phyloP scores from a whole-genome alignment of 2,329 filamentous ascomycete genomes.

The Penicillium polonicum region DNA sequence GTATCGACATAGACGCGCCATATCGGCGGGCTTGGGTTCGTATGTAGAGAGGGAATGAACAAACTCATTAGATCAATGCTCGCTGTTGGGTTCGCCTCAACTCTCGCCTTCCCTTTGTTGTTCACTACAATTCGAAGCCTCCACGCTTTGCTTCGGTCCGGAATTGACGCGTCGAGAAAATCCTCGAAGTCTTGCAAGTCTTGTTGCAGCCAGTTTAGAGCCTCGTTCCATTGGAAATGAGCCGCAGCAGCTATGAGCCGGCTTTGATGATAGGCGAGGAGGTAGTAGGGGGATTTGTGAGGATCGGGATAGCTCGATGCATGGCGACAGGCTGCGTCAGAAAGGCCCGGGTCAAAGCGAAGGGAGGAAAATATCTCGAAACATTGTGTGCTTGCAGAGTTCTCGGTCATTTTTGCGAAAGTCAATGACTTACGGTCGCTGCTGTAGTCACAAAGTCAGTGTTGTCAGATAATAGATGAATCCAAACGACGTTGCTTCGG shows the following conservation, averaged over 20 bases:
- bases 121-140: conserved; percentile 39
- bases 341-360: conserved; percentile 65
- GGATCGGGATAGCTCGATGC: conserved; percentile 39
- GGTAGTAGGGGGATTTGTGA: conserved; percentile 66
- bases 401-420: conserved; percentile 15
- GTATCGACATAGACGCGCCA: conserved; percentile 58
- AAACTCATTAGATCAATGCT: conserved; percentile 27
- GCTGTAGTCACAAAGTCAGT: conserved; percentile 16
- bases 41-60: conserved; percentile 25
- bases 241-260: conserved; percentile 65
- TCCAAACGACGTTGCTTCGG: not conserved
- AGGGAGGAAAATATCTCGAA: conserved; percentile 70
- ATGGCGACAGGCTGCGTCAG: conserved; percentile 30
- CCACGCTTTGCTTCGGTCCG: conserved; percentile 37
- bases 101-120: conserved; percentile 28
- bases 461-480: not conserved
- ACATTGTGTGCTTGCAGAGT: not conserved
- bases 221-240: conserved; percentile 49
- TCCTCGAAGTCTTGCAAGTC: conserved; percentile 31
- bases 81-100: conserved; percentile 34
- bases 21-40: conserved; percentile 15
- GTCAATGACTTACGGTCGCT: conserved; percentile 22
- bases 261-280: conserved; percentile 74
- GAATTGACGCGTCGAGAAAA: conserved; percentile 33
- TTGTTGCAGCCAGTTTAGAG: conserved; percentile 30